Evolutionary conservation across 1,284 basidiomycete species (phyloP).

Genomic region (Trichosporon inkin): DNA sequence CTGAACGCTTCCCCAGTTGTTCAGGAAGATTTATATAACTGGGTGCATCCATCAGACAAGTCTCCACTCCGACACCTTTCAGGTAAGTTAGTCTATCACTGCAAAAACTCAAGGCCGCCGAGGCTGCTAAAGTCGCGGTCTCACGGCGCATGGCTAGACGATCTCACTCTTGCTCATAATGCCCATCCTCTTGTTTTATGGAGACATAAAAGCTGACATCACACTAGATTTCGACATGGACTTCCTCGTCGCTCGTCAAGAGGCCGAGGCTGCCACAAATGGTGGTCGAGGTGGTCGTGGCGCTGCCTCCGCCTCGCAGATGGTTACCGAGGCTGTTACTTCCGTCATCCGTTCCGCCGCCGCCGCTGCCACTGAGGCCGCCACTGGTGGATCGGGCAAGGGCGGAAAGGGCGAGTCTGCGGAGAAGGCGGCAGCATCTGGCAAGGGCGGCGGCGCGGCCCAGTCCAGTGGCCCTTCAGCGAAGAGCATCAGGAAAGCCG

Average conservation of each 20-base stretch:
- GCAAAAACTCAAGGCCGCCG: no score
- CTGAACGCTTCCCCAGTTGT: no score
- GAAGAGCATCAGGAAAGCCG: conserved; percentile 7
- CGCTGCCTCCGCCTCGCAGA: background rate
- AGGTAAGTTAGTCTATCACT: no score
- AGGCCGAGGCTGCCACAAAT: background rate
- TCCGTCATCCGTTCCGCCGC: background rate
- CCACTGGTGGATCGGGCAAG: conserved; percentile 6
- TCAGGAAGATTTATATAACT: no score
- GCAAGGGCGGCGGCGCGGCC: background rate
- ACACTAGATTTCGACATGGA: background rate
- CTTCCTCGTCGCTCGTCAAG: conserved; percentile 8
- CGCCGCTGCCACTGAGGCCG: background rate
- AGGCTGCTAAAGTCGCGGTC: no score
- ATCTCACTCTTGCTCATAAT: background rate
- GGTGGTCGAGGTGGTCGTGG: background rate
- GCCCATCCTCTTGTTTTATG: background rate
- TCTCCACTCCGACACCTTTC: no score
- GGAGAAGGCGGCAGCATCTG: background rate
- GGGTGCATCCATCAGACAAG: no score
- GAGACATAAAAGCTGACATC: background rate
- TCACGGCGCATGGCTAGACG: no score
- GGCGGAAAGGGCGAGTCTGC: background rate
- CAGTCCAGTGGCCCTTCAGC: background rate
- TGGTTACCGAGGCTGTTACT: background rate